Conservation (phyloP, 805 yeast species). For the Maudiozyma saulgeensis region DNA sequence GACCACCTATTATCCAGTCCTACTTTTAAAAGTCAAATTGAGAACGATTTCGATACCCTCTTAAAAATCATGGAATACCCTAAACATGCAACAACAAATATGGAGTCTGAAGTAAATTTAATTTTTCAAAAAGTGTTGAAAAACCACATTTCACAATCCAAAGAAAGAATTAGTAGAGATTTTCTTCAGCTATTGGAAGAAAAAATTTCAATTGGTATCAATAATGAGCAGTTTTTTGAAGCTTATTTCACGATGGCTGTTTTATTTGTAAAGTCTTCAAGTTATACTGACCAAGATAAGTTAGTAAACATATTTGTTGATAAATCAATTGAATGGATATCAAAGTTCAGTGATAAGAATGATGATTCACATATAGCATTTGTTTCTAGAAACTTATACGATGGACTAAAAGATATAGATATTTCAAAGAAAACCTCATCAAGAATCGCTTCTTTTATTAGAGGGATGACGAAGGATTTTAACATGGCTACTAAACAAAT, state of each 20-base stretch:
- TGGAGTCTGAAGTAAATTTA: not conserved
- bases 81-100: not conserved
- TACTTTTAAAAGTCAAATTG: constrained; percentile 45
- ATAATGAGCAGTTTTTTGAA: not conserved
- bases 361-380: not conserved
- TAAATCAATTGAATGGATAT: not conserved
- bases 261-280: not conserved
- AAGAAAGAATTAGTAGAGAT: constrained; percentile 19
- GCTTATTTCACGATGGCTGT: constrained; percentile 10
- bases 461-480: not conserved
- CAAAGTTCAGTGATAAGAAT: not conserved
- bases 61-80: constrained; percentile 3
- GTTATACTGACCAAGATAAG: not conserved
- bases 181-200: constrained; percentile 8
- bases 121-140: constrained; percentile 34
- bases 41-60: constrained; percentile 30
- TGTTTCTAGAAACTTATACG: constrained; percentile 29
- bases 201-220: constrained; percentile 1
- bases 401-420: constrained; percentile 7
- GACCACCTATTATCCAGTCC: constrained; percentile 39
- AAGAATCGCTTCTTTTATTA: not conserved
- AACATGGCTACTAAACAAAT: not conserved
- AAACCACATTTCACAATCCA: constrained; percentile 33
- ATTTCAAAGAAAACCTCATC: not conserved
- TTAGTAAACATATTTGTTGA: not conserved